Evolutionary conservation across 176 grass and related monocot species (phyloP), one percentile per base, ranked within the genome.

Genomic region (Calamus simplicifolius): DNA sequence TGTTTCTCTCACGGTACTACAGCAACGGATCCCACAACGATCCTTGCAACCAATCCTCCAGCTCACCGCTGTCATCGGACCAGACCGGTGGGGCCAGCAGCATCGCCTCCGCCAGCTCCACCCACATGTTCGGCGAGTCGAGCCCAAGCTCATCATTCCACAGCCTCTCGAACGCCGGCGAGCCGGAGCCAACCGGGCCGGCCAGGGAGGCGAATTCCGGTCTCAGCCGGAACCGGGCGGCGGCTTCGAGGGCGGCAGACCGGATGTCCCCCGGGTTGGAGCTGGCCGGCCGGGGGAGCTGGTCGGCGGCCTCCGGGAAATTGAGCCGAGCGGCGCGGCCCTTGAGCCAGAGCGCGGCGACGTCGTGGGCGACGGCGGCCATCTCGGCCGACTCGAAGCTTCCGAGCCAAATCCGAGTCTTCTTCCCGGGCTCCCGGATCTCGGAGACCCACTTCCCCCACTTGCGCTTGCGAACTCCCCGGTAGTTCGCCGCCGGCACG

Each of bases 381-480:
- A 79, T 79, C 80, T 88, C 76, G 0, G 80, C 68, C 6, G 85
- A 84, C 62, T 83, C 85, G 73, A 84, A 89, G 80, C 73, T 80
- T 7, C 85, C 80, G 10, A 89, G 85, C 85, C 80, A 84, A 5
- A 89, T 75, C 73, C 80, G 63, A 5, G 67, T 57, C 72, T 83
- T 89, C 19, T 78, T 84, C 6, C 85, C 77, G 0, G 85, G 85
- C 49, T 84, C 77, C 16, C 85, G 58, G 76, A 89, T 89, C 72
- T 89, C 85, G 2, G 80, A 89, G 16, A 84, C 85, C 85, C 85
- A 89, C 67, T 83, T 89, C 15, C 85, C 85, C 85, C 85, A 89
- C 48, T 83, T 84, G 27, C 76, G 58, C 64, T 77, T 56, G 68
- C 85, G 16, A 53, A 89, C 80, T 18, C 80, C 85, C 0, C 80